Percentiles rank a stretch among this genome's conserved stretches.
Evolutionary conservation across 305 asterid genomes (phyloP).

Genomic region (Solanum hybrid): DNA sequence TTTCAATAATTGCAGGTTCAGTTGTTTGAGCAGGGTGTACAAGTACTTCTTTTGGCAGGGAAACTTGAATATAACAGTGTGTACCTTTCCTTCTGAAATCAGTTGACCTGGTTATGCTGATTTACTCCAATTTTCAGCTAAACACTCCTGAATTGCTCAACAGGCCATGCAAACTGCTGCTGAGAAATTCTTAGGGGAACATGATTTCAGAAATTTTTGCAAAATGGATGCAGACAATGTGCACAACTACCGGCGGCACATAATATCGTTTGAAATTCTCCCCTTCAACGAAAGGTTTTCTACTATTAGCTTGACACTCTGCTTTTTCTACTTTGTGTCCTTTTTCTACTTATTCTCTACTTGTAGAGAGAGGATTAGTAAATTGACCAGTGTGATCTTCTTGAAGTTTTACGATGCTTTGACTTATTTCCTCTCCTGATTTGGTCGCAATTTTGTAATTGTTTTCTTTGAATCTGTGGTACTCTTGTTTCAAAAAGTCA

Average conservation of each 20-base stretch:
- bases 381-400: background rate
- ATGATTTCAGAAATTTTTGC: conserved; percentile 95
- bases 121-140: conserved; percentile 5
- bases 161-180: conserved; percentile 88
- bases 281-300: conserved; percentile 66
- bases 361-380: background rate
- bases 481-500: background rate
- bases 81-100: conserved; percentile 5
- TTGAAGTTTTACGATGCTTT: background rate
- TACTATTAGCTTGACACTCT: conserved; percentile 5
- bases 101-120: background rate
- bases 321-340: background rate
- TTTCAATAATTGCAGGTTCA: conserved; percentile 56
- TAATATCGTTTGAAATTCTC: conserved; percentile 52
- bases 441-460: background rate
- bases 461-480: background rate
- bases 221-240: conserved; percentile 97
- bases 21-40: conserved; percentile 84
- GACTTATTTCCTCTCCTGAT: background rate
- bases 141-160: conserved; percentile 13
- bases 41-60: conserved; percentile 91
- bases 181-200: conserved; percentile 76
- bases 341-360: background rate
- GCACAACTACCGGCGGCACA: conserved; percentile 62
- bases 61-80: conserved; percentile 48